Evolutionary conservation across 192 early-diverging fungal genomes (phyloP).

Genomic region (Coemansia sp.): DNA sequence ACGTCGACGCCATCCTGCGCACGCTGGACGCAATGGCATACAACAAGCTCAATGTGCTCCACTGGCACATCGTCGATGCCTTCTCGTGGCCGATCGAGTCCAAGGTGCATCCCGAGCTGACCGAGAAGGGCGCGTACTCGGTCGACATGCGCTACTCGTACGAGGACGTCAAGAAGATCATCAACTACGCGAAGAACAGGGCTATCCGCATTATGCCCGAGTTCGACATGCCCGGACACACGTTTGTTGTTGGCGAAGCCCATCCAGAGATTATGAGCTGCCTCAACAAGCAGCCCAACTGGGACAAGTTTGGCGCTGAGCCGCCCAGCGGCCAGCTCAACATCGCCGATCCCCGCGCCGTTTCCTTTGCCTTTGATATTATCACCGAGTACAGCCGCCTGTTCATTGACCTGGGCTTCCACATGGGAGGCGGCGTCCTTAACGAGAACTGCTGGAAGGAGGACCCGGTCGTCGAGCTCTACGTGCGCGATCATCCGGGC

Average conservation of each 20-base stretch:
- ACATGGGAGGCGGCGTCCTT: conserved; percentile 71
- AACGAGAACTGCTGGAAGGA: conserved; percentile 67
- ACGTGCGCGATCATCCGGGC: conserved; percentile 45
- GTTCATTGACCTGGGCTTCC: conserved; percentile 70
- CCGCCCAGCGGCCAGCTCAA: conserved; percentile 84
- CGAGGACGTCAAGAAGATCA: conserved; percentile 64
- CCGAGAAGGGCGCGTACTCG: conserved; percentile 63
- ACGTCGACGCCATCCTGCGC: conserved; percentile 57
- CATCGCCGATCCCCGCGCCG: conserved; percentile 62
- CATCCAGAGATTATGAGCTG: conserved; percentile 64
- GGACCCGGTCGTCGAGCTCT: conserved; percentile 49
- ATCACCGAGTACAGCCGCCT: conserved; percentile 63
- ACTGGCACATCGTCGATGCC: conserved; percentile 70
- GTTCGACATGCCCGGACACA: conserved; percentile 83
- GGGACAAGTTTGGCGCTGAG: conserved; percentile 60
- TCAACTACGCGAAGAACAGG: conserved; percentile 69
- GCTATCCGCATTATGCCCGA: conserved; percentile 87
- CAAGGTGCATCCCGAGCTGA: conserved; percentile 62
- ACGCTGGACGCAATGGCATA: conserved; percentile 66
- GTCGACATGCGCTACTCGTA: conserved; percentile 66
- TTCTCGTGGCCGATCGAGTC: conserved; percentile 72
- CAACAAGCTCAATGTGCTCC: conserved; percentile 76
- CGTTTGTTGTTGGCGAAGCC: conserved; percentile 54
- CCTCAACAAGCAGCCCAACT: conserved; percentile 59
- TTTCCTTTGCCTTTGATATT: conserved; percentile 61